Conservation (phyloP, 2,329 filamentous ascomycete genomes). For the Penicillium sp. region DNA sequence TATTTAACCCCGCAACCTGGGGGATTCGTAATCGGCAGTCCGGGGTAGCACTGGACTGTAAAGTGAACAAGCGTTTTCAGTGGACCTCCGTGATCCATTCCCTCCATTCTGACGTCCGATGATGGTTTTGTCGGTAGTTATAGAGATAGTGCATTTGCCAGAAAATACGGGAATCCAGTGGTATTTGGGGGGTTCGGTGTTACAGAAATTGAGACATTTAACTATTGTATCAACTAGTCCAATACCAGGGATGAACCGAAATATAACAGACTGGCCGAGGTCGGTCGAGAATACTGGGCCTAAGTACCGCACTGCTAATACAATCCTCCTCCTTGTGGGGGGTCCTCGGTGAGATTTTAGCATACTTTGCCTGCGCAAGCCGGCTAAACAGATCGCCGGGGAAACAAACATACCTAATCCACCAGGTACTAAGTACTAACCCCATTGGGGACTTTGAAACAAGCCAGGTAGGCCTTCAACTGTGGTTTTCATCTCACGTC, state of each 20-base stretch:
- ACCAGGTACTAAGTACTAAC: not conserved
- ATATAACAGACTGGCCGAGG: not conserved
- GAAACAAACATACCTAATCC: not conserved
- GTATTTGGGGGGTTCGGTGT: not conserved
- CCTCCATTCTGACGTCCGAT: not conserved
- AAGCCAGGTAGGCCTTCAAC: no score
- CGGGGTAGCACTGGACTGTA: not conserved
- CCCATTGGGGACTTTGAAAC: not conserved
- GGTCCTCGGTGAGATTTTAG: not conserved
- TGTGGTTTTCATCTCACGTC: no score
- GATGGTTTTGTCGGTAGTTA: not conserved
- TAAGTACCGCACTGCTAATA: not conserved
- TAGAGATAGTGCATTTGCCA: not conserved
- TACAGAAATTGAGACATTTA: not conserved
- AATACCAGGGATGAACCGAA: not conserved
- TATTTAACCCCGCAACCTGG: not conserved
- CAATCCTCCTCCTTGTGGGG: not conserved
- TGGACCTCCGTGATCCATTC: not conserved
- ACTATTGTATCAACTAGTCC: not conserved
- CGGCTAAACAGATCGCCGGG: not conserved
- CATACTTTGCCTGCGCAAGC: not conserved
- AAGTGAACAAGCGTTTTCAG: not conserved
- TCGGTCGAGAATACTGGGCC: not conserved
- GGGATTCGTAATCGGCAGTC: not conserved
- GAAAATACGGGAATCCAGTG: not conserved